Conservation (phyloP, 1,284 basidiomycete species). For the Trichosporon sp. region DNA sequence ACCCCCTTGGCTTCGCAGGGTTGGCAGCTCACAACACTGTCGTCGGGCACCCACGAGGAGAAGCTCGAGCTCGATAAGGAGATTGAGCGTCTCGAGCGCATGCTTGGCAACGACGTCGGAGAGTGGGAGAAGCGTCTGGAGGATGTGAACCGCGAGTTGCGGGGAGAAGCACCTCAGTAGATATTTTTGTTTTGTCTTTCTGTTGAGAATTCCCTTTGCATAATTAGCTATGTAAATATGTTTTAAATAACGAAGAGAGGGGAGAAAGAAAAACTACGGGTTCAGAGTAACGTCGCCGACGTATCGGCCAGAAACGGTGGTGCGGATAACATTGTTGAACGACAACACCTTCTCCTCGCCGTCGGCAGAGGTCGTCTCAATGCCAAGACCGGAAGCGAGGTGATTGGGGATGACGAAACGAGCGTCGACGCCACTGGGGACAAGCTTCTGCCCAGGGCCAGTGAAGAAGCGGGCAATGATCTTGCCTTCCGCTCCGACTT, state of each 20-base stretch:
- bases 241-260: neutral
- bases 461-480: conserved; percentile 59
- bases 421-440: conserved; percentile 55
- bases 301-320: conserved; percentile 28
- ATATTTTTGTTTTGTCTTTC: neutral
- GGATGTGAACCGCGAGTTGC: conserved; percentile 63
- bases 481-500: conserved; percentile 49
- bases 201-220: neutral
- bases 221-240: conserved; percentile 13
- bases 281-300: conserved; percentile 26
- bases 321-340: conserved; percentile 19
- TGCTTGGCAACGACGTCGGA: conserved; percentile 64
- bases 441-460: conserved; percentile 36
- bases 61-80: conserved; percentile 58
- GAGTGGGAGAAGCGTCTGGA: conserved; percentile 67
- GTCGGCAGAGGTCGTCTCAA: conserved; percentile 50
- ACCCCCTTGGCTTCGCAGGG: conserved; percentile 44
- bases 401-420: conserved; percentile 56
- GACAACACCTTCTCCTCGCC: neutral
- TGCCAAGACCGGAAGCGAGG: conserved; percentile 53
- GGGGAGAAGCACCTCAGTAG: conserved; percentile 30
- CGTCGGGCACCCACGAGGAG: conserved; percentile 44
- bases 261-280: conserved; percentile 18
- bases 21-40: conserved; percentile 52
- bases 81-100: conserved; percentile 47